These are phyloP conservation scores for Aspergillus calidoustus DNA, from an alignment of 2,329 filamentous ascomycete genomes.

Conservation along the genomic window DNA sequence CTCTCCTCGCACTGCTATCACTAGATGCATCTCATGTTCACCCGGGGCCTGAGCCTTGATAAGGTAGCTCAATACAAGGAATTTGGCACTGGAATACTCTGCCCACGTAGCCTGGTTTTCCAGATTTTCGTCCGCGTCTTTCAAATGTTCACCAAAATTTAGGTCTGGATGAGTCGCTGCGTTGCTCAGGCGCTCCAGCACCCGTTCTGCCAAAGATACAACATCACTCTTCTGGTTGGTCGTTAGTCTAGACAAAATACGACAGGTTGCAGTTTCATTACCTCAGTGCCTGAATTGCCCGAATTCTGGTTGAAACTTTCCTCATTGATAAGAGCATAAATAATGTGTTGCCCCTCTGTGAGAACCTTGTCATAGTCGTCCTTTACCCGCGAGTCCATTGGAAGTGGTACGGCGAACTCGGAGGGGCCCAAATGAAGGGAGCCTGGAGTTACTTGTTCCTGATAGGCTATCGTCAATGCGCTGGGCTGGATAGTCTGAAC, in stretches of 20 bases:
- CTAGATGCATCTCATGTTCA: conserved; percentile 42
- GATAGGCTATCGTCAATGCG: conserved; percentile 35
- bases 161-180: conserved; percentile 51
- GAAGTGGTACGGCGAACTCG: conserved; percentile 48
- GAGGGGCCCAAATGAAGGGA: conserved; percentile 43
- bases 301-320: conserved; percentile 23
- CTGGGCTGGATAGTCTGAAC: conserved; percentile 45
- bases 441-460: conserved; percentile 34
- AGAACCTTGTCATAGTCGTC: conserved; percentile 47
- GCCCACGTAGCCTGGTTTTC: conserved; percentile 49
- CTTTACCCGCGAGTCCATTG: conserved; percentile 50
- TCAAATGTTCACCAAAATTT: conserved; percentile 46
- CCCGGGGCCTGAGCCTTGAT: conserved; percentile 44
- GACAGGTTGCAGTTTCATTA: conserved; percentile 21
- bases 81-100: conserved; percentile 54
- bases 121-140: conserved; percentile 37
- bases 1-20: conserved; percentile 44
- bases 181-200: conserved; percentile 46
- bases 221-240: conserved; percentile 30
- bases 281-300: conserved; percentile 29
- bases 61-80: conserved; percentile 49
- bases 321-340: conserved; percentile 35
- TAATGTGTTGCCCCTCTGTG: conserved; percentile 31
- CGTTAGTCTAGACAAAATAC: conserved; percentile 20
- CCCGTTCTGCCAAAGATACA: conserved; percentile 37